A percentile compares a stretch with the other conserved stretches of the same genome.
These are phyloP conservation scores for Calonectria hongkongensis DNA, from an alignment of 2,329 filamentous ascomycete species.

Conservation along the genomic window DNA sequence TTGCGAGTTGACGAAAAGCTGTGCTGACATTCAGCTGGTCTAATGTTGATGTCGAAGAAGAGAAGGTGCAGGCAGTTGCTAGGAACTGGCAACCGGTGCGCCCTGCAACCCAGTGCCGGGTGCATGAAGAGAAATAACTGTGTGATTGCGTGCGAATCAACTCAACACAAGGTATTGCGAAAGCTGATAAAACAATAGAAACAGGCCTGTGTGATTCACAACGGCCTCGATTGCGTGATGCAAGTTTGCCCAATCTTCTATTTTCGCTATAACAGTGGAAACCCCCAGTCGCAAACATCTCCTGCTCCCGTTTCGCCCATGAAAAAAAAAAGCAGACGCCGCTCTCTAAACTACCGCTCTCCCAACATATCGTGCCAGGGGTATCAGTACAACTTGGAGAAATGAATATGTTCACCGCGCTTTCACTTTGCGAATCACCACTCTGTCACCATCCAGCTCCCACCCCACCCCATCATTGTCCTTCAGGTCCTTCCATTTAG, in stretches of 20 bases:
- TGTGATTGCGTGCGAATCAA: not conserved
- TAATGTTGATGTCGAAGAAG: not conserved
- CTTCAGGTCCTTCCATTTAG: slow-evolving; percentile 82
- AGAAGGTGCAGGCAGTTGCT: not conserved
- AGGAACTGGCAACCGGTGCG: not conserved
- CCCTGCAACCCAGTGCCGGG: not conserved
- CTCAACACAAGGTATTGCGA: not conserved
- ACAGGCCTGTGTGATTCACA: not conserved
- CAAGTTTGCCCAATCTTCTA: not conserved
- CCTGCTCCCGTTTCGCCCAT: not conserved
- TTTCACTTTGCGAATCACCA: slow-evolving; percentile 82
- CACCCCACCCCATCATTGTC: slow-evolving; percentile 86
- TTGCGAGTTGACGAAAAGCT: slow-evolving; percentile 24
- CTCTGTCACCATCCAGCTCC: slow-evolving; percentile 82
- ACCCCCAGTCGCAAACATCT: not conserved
- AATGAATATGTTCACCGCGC: slow-evolving; percentile 57
- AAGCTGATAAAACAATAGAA: not conserved
- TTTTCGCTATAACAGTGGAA: not conserved
- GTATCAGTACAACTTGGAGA: slow-evolving; percentile 36
- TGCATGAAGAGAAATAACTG: not conserved
- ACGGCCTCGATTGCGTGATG: not conserved
- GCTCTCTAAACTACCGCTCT: slow-evolving; percentile 32
- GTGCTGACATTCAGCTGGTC: not conserved
- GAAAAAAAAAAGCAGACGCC: slow-evolving; percentile 24
- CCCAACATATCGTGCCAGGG: slow-evolving; percentile 24